A percentile compares a stretch with the other conserved stretches of the same genome.
Evolutionary conservation across 495 filamentous ascomycete species (phyloP).

Genomic region (Aspergillus sclerotioniger): DNA sequence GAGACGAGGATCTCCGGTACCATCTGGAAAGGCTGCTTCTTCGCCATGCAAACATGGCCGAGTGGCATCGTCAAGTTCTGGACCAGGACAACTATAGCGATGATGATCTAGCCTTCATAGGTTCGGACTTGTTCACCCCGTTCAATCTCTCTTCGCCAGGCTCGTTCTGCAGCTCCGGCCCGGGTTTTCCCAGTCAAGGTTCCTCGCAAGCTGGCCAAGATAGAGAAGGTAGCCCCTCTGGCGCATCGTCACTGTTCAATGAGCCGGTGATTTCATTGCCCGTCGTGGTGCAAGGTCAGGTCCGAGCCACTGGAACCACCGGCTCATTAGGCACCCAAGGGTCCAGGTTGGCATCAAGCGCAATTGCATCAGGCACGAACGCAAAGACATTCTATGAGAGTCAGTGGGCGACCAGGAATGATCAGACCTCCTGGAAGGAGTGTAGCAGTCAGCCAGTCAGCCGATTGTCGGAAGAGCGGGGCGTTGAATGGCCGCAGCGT

Average conservation of each 20-base stretch:
- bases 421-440: too few relatives aligned
- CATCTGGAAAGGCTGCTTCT: slow-evolving; percentile 24
- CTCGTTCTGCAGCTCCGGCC: slow-evolving; percentile 1
- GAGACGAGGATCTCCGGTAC: slow-evolving; percentile 49
- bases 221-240: background rate
- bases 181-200: background rate
- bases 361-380: too few relatives aligned
- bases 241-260: background rate
- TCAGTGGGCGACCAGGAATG: too few relatives aligned
- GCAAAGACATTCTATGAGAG: too few relatives aligned
- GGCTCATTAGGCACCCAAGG: background rate
- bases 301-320: background rate
- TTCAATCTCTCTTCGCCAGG: slow-evolving; percentile 1
- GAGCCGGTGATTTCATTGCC: background rate
- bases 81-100: slow-evolving; percentile 17
- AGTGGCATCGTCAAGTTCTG: slow-evolving; percentile 22
- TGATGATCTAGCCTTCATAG: slow-evolving; percentile 9
- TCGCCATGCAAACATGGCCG: slow-evolving; percentile 15
- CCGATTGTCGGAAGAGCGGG: background rate
- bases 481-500: background rate
- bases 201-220: background rate
- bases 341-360: too few relatives aligned
- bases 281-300: background rate
- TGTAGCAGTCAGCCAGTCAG: too few relatives aligned
- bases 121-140: slow-evolving; percentile 11